Evolutionary conservation across 1,284 basidiomycete genomes (phyloP).

Genomic region (Coriolopsis trogii): DNA sequence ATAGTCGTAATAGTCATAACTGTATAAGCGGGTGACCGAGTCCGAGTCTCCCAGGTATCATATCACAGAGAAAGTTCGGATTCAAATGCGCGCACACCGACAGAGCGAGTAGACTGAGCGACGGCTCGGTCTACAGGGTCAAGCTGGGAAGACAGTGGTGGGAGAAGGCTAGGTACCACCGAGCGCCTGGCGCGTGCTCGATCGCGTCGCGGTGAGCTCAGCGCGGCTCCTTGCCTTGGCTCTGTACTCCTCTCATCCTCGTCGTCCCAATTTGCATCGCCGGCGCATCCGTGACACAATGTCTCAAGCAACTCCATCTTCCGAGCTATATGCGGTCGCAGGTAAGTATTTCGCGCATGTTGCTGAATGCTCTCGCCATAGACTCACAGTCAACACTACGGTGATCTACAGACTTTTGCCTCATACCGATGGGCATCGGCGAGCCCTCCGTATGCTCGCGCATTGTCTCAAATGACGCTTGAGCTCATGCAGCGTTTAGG

Average conservation of each 20-base stretch:
- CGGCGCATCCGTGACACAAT: neutral
- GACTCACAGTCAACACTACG: too few relatives aligned
- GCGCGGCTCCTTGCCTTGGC: neutral
- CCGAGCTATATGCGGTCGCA: conserved; percentile 66
- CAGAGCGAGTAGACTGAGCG: neutral
- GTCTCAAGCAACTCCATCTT: neutral
- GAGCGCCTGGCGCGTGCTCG: too few relatives aligned
- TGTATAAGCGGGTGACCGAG: neutral
- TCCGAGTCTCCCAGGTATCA: neutral
- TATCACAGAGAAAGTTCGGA: neutral
- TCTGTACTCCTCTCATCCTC: neutral
- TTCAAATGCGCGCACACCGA: neutral
- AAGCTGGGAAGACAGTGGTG: neutral
- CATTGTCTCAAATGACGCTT: neutral
- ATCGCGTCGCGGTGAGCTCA: neutral
- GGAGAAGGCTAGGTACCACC: neutral
- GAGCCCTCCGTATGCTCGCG: conserved; percentile 63
- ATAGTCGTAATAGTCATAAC: conserved; percentile 44
- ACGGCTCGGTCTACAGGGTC: neutral
- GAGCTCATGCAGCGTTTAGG: conserved; percentile 40
- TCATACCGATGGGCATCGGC: conserved; percentile 78
- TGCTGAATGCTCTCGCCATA: too few relatives aligned
- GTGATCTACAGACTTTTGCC: conserved; percentile 68
- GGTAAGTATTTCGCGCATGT: conserved; percentile 44
- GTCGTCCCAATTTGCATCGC: too few relatives aligned